Conservation (phyloP, 495 filamentous ascomycete species). For the Hypoxylon cercidicola region DNA sequence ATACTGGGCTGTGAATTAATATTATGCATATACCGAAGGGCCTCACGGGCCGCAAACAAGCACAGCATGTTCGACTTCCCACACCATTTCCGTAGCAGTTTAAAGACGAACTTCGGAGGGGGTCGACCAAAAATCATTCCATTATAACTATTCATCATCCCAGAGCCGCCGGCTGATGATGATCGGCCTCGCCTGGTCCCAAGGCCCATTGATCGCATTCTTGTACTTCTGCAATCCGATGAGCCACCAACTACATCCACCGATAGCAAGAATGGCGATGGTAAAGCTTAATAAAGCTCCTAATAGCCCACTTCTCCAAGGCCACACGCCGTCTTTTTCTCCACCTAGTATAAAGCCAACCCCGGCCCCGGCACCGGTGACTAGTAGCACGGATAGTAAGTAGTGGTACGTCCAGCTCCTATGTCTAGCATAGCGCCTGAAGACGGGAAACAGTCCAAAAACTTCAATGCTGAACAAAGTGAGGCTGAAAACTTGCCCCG, state of each 20-base stretch:
- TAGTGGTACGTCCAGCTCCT: slow-evolving; percentile 87
- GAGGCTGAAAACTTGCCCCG: slow-evolving; percentile 93
- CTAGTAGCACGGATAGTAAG: slow-evolving; percentile 77
- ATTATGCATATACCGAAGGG: too few relatives aligned
- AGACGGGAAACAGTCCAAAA: slow-evolving; percentile 95
- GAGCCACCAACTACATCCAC: slow-evolving; percentile 96
- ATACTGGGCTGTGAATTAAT: too few relatives aligned
- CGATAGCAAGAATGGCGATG: slow-evolving; percentile 79
- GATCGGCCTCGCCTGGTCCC: slow-evolving; percentile 95
- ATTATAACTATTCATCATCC: slow-evolving; percentile 54
- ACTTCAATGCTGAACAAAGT: slow-evolving; percentile 97
- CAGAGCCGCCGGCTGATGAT: slow-evolving; percentile 64
- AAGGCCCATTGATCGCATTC: slow-evolving; percentile 97
- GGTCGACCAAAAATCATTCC: background rate
- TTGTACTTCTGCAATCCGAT: slow-evolving; percentile 98
- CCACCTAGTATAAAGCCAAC: slow-evolving; percentile 72
- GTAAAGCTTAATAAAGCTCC: slow-evolving; percentile 76
- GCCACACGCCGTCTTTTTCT: slow-evolving; percentile 57
- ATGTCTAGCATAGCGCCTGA: slow-evolving; percentile 85
- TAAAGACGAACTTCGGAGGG: background rate
- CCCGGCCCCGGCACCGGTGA: slow-evolving; percentile 79
- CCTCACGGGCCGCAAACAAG: too few relatives aligned
- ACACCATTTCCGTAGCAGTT: too few relatives aligned
- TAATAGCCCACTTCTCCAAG: slow-evolving; percentile 78
- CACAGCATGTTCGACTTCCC: too few relatives aligned